These are phyloP conservation scores for Stephania japonica DNA, from an alignment of 164 flowering plant genomes.

Conservation along the genomic window DNA sequence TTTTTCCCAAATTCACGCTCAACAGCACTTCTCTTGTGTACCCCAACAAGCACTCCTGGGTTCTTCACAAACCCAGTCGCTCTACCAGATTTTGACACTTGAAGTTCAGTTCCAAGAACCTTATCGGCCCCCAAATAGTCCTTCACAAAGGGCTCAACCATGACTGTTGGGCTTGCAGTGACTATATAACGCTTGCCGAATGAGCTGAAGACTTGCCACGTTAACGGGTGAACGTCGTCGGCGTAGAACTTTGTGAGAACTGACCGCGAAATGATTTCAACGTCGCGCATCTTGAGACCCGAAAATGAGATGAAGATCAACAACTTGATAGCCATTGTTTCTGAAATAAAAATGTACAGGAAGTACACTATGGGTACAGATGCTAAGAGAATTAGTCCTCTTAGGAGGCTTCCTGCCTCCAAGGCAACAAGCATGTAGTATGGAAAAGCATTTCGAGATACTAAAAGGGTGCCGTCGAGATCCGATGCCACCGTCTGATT, in stretches of 20 bases:
- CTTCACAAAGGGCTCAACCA: slow-evolving; percentile 71
- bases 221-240: slow-evolving; percentile 63
- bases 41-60: slow-evolving; percentile 69
- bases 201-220: slow-evolving; percentile 64
- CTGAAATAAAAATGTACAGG: slow-evolving; percentile 49
- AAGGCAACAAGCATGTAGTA: slow-evolving; percentile 69
- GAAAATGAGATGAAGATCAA: slow-evolving; percentile 50
- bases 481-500: slow-evolving; percentile 68
- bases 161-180: slow-evolving; percentile 58
- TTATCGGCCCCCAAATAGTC: slow-evolving; percentile 54
- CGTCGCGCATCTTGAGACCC: slow-evolving; percentile 48
- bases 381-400: slow-evolving; percentile 43
- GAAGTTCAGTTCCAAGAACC: slow-evolving; percentile 71
- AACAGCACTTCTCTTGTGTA: slow-evolving; percentile 42
- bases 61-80: slow-evolving; percentile 61
- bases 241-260: slow-evolving; percentile 69
- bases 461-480: slow-evolving; percentile 68
- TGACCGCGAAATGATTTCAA: slow-evolving; percentile 55
- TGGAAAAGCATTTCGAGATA: slow-evolving; percentile 61
- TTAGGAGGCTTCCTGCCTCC: slow-evolving; percentile 57
- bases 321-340: slow-evolving; percentile 35
- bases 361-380: slow-evolving; percentile 52
- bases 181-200: slow-evolving; percentile 54
- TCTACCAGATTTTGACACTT: slow-evolving; percentile 46
- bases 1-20: slow-evolving; percentile 37